phyloP scores from a whole-genome alignment of 2,329 filamentous ascomycete genomes.

The Corinectria fuckeliana region DNA sequence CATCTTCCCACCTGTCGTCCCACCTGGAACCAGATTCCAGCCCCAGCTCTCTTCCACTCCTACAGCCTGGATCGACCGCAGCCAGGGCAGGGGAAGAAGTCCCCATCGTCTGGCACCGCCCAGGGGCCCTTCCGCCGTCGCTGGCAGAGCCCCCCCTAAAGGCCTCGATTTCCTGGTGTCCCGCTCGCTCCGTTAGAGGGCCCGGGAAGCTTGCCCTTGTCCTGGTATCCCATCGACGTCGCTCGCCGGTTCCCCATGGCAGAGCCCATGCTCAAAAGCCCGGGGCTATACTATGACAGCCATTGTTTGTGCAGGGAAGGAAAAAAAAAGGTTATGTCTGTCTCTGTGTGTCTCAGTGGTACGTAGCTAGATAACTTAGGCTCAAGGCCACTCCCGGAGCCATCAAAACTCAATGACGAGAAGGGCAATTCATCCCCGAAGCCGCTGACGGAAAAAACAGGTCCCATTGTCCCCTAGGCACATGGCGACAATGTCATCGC shows the following conservation, averaged over 20 bases:
- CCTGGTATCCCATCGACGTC: conserved; percentile 9
- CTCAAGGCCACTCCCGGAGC: conserved; percentile 10
- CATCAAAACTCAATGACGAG: conserved; percentile 24
- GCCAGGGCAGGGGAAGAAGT: conserved; percentile 29
- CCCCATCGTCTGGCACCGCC: conserved; percentile 32
- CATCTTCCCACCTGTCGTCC: conserved; percentile 13
- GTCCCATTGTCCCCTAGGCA: conserved; percentile 18
- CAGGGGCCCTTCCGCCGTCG: conserved; percentile 1
- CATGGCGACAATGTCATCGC: conserved; percentile 3
- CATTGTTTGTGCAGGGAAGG: no score
- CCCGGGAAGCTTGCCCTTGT: conserved; percentile 13
- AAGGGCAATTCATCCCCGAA: conserved; percentile 20
- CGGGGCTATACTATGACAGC: no score
- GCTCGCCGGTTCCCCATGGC: conserved; percentile 8
- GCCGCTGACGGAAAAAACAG: conserved; percentile 28
- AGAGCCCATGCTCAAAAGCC: neutral
- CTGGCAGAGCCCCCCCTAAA: conserved; percentile 20
- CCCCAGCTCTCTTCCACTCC: neutral
- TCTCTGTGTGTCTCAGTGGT: neutral
- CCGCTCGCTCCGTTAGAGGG: conserved; percentile 14
- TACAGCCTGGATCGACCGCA: conserved; percentile 14
- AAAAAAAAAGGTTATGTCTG: no score
- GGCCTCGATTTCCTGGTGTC: conserved; percentile 21
- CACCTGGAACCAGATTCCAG: conserved; percentile 1
- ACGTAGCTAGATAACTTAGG: conserved; percentile 6